Evolutionary conservation across 305 asterid genomes (phyloP), one percentile per base, ranked within the genome.

Genomic region (Fraxinus dipetala): DNA sequence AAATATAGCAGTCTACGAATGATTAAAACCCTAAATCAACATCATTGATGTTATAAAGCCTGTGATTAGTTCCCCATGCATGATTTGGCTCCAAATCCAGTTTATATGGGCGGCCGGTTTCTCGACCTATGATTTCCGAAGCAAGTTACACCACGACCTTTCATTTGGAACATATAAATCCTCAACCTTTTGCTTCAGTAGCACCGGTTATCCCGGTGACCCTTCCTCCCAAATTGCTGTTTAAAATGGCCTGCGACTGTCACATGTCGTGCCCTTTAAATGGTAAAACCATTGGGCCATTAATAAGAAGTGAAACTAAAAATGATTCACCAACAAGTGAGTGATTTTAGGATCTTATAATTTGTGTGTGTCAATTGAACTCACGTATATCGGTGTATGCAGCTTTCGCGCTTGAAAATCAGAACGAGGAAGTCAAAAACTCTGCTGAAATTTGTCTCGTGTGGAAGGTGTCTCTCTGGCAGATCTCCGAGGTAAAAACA

Each of bases 391-490:
- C 56, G 69, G 7, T 69, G 22, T 70, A 70, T 90, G 93, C 96
- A 95, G 99, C 90, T 90, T 83, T 90, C 93, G 9, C 97, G 92
- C 14, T 84, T 92, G 92, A 94, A 85, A 83, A 79, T 91, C n/a
- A 86, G 93, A 84, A 56, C 93, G 26, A 93, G 93, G 90, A 93
- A 86, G 85, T 90, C 95, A 13, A 92, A 80, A 28, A 72, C 91
- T 61, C 82, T 93, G 88, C 90, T 95, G 89, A 91, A 85, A 88
- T 91, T 82, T 11, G 91, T 95, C 75, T 89, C 93, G 6, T 95
- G 99, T 9, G 98, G 98, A 83, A 90, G 86, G 90, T 95, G 98
- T 76, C 91, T 92, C 85, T 83, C 97, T 10, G 22, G 89, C 80
- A 90, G 90, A 87, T 91, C 97, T 84, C 90, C 97, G 85, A 93